These are phyloP conservation scores for Parietichytrium sp. DNA, from an alignment of 108 stramenopile species.

Conservation along the genomic window DNA sequence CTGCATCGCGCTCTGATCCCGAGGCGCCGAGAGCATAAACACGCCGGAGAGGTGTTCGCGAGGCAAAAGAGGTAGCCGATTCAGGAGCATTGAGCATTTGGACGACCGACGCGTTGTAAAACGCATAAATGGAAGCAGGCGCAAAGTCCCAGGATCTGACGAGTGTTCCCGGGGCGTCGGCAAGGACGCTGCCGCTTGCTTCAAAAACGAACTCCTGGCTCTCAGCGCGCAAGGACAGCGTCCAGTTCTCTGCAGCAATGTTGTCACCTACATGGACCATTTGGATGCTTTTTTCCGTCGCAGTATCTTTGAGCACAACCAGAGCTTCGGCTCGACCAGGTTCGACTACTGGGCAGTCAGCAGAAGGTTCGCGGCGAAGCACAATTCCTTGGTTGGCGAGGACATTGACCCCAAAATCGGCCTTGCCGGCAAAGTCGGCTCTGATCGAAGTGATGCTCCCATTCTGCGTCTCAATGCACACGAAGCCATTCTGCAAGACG, in stretches of 20 bases:
- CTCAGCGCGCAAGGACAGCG: background rate
- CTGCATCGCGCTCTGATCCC: background rate
- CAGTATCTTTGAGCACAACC: background rate
- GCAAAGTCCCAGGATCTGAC: background rate
- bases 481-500: slow-evolving; percentile 7
- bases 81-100: background rate
- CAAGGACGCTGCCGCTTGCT: background rate
- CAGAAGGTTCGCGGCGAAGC: background rate
- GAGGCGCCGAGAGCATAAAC: background rate
- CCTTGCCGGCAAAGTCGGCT: background rate
- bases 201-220: background rate
- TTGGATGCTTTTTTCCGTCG: background rate
- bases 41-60: background rate
- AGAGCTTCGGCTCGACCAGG: background rate
- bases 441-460: background rate
- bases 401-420: background rate
- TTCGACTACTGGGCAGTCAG: background rate
- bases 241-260: background rate
- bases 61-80: background rate
- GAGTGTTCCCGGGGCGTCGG: background rate
- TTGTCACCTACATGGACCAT: background rate
- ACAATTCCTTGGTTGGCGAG: background rate
- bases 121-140: slow-evolving; percentile 9
- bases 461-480: background rate
- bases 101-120: background rate